Evolutionary conservation across 202 grass and related monocot genomes (phyloP).

Genomic region (Dendrocalamus latiflorus): DNA sequence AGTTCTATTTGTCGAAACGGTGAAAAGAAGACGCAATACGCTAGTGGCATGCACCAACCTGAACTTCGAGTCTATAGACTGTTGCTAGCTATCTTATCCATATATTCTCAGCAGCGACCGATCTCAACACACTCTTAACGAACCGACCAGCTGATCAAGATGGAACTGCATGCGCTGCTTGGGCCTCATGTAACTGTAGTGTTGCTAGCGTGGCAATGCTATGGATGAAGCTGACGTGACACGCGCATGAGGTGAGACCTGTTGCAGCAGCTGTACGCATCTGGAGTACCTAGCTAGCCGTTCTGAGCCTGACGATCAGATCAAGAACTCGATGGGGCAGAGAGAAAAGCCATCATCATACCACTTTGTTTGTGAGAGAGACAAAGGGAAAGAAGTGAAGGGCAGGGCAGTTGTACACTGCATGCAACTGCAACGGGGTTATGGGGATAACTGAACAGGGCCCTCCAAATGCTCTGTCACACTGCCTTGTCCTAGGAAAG

Average conservation of each 20-base stretch:
- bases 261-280: background rate
- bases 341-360: background rate
- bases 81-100: background rate
- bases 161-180: too few relatives aligned
- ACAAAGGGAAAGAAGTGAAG: background rate
- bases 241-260: background rate
- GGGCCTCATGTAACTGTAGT: too few relatives aligned
- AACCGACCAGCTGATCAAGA: background rate
- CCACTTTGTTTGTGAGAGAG: constrained; percentile 23
- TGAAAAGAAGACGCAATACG: background rate
- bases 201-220: too few relatives aligned
- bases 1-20: background rate
- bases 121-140: background rate
- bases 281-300: too few relatives aligned
- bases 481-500: constrained; percentile 24
- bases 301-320: background rate
- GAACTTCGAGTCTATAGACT: background rate
- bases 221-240: background rate
- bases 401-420: background rate
- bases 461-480: constrained; percentile 46
- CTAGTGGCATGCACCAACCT: background rate
- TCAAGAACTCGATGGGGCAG: background rate
- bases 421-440: constrained; percentile 26
- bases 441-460: constrained; percentile 20
- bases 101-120: background rate